A percentile compares a stretch with the other conserved stretches of the same genome.
These are phyloP conservation scores for Apiotrichum gamsii DNA, from an alignment of 1,284 basidiomycete genomes.

Conservation along the genomic window DNA sequence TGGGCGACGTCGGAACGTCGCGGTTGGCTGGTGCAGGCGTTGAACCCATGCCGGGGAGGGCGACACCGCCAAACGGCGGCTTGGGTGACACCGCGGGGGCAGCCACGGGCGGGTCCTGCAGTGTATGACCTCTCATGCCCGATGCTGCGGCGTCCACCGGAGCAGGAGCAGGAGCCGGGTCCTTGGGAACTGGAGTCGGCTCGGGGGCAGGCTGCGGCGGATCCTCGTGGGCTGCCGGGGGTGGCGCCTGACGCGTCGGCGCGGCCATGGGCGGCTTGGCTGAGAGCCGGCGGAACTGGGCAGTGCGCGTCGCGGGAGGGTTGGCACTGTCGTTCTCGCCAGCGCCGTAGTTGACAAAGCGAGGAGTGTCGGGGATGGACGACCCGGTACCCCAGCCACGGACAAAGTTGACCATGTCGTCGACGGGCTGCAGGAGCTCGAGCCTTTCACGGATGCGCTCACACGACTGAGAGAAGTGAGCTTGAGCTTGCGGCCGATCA, in stretches of 20 bases:
- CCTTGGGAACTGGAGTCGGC: background rate
- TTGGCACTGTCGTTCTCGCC: constrained; percentile 43
- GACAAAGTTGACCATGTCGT: constrained; percentile 79
- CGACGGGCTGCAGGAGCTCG: constrained; percentile 73
- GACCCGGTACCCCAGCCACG: constrained; percentile 76
- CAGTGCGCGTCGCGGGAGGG: constrained; percentile 34
- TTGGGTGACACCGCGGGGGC: constrained; percentile 9
- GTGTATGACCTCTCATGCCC: constrained; percentile 5
- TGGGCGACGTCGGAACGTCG: too few species aligned
- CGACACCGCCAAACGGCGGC: constrained; percentile 39
- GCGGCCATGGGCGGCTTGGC: constrained; percentile 11
- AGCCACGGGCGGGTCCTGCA: constrained; percentile 1
- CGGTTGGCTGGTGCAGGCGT: constrained; percentile 4
- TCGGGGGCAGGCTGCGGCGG: background rate
- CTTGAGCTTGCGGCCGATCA: background rate
- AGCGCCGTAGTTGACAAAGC: constrained; percentile 55
- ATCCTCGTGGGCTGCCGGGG: constrained; percentile 1
- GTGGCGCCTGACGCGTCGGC: background rate
- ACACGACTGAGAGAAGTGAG: constrained; percentile 61
- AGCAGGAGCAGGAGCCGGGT: background rate
- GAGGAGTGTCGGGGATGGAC: constrained; percentile 57
- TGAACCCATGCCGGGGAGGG: constrained; percentile 40
- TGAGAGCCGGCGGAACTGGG: constrained; percentile 40
- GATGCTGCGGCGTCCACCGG: background rate
- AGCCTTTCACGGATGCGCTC: constrained; percentile 75